Base-by-base conservation (phyloP, 257 asterid species). In the Solanum tarijense region DNA sequence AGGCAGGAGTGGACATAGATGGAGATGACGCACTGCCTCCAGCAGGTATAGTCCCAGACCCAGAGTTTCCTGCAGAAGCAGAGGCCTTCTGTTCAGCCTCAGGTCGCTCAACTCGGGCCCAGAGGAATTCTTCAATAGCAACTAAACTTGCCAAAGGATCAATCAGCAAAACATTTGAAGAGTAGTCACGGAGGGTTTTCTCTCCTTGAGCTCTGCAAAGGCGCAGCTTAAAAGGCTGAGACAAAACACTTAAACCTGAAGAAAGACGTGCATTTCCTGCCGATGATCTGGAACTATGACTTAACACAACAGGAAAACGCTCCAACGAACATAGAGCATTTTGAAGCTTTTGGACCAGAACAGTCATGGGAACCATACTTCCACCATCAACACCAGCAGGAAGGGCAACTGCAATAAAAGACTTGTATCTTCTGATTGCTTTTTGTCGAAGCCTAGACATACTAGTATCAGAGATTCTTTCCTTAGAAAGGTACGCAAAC, bases 121-220 rank as follows among this genome's bases (percentile, higher is more conserved):
- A 97, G 46, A 96, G 94, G 91, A 96, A 97, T 86, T 94, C 98
- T 89, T 96, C 99, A 83, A 97, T 96, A 87, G 98, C 95, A 55
- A 97, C 97, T 90, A 97, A 94, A 93, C 97, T 97, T 84, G 98
- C 99, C 87, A 97, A 88, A 20, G 99, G 99, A 92, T 97, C 99
- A 87, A 97, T 95, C 82, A 96, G 89, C 35, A 97, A 98, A 84
- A 97, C 93, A 90, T 96, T 95, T 38, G 99, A 96, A 10, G 99
- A 97, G 93, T 97, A 96, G 90, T 97, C 99, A 60, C 98, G 98
- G 5, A 97, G 98, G 88, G 96, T 93, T 91, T 95, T 96, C 83
- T 97, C 99, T 89, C 98, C 99, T 68, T 92, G 93, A 58, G 98
- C 98, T 90, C 99, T 92, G 86, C 99, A 97, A 84, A 97, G 99